Evolutionary conservation across 352 stramenopile species (phyloP).

Genomic region (Pilasporangium apinafurcum): DNA sequence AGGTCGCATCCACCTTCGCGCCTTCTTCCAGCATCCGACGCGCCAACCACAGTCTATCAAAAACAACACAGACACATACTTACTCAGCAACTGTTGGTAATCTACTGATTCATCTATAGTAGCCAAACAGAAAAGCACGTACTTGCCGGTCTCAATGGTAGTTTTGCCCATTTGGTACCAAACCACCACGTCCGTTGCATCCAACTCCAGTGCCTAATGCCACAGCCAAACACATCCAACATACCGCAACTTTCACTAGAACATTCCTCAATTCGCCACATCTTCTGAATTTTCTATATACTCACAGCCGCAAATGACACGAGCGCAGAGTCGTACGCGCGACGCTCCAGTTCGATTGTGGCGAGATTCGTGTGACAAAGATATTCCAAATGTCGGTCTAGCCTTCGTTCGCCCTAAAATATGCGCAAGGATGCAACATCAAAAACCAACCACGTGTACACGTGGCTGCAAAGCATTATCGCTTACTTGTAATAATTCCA

Average conservation of each 20-base stretch:
- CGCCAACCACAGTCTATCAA: slow-evolving; percentile 57
- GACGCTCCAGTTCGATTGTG: slow-evolving; percentile 40
- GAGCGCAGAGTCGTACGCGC: slow-evolving; percentile 31
- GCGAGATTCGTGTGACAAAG: slow-evolving; percentile 68
- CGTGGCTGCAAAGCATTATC: not conserved
- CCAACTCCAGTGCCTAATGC: slow-evolving; percentile 37
- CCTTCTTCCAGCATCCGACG: slow-evolving; percentile 52
- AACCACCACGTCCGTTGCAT: slow-evolving; percentile 69
- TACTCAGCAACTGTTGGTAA: not conserved
- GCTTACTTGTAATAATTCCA: slow-evolving; percentile 17
- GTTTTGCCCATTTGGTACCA: slow-evolving; percentile 65
- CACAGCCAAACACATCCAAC: not conserved
- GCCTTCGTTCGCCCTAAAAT: slow-evolving; percentile 9
- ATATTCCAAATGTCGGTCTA: slow-evolving; percentile 50
- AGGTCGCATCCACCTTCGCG: slow-evolving; percentile 41
- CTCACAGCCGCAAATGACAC: slow-evolving; percentile 35
- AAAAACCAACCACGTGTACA: too few relatives aligned
- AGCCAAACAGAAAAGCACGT: not conserved
- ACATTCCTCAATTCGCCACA: too few relatives aligned
- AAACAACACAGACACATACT: not conserved
- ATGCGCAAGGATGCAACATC: not conserved
- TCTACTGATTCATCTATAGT: too few relatives aligned
- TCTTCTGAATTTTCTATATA: not conserved
- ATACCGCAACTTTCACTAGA: not conserved
- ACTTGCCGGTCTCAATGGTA: slow-evolving; percentile 53